Evolutionary conservation across 768 basidiomycete genomes (phyloP), one percentile per base, ranked within the genome.

Genomic region (Pisolithus orientalis): DNA sequence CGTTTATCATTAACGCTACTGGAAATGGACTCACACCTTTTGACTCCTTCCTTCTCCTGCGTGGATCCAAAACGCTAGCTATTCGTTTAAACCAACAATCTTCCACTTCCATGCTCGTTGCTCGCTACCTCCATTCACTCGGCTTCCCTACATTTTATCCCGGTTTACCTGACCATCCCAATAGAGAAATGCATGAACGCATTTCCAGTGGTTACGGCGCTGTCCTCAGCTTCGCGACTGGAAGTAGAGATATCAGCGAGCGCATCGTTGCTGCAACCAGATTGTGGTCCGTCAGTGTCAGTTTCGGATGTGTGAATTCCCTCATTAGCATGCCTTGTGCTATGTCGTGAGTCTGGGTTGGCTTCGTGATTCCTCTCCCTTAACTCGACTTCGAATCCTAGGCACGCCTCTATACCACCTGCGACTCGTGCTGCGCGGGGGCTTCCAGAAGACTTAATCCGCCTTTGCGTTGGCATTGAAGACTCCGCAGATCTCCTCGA

Each of bases 251-350:
- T 46, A 65, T 97, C 53, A 94, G 91, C 65, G 94, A 98, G 70
- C 80, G 85, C 48, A 88, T 98, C 54, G 94, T 99, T 8, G 95
- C 87, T 5, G 89, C 85, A 1, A 90, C 96, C 14, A 79, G 93
- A 49, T 73, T 99, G 27, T 99, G 95, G 94, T 91, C 94, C 17
- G 97, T 99, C 63, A 92, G 88, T 56, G 96, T 99, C 61, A 94
- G 91, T 65, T 99, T 99, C 63, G 96, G 96, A 31, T 94, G 90
- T 59, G 94, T 99, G 55, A 99, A 99, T 74, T 93, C 90, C 63
- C 68, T 99, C 67, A 98, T 98, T 71, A 93, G 90, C 57, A 97
- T 99, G 95, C 96, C 96, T 37, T 98, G 96, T 67, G 84, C 92
- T 61, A 98, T 99, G 96, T 96, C 94, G 95, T 98, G 70, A 73